phyloP scores from a whole-genome alignment of 768 basidiomycete species.

The Hygrocybe coccinea region DNA sequence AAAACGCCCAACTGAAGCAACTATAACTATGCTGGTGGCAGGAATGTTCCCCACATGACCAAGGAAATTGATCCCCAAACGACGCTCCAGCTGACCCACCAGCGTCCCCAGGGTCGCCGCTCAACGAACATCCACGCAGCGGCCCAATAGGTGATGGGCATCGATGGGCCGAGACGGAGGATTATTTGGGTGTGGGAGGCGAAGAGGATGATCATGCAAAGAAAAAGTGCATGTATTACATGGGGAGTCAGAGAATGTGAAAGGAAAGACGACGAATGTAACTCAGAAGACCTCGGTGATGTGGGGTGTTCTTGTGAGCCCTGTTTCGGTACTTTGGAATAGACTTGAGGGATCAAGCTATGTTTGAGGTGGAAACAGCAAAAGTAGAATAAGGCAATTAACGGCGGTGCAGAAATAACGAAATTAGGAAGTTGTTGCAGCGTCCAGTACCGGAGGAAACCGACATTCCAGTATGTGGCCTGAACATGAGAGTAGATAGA shows the following conservation, averaged over 20 bases:
- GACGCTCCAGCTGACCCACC: conserved; percentile 75
- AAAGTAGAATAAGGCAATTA: conserved; percentile 47
- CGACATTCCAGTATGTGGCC: conserved; percentile 78
- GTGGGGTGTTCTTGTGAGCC: neutral
- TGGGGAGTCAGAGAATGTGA: conserved; percentile 54
- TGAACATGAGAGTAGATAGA: conserved; percentile 83
- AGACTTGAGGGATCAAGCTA: conserved; percentile 9
- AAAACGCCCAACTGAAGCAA: neutral
- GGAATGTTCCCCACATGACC: conserved; percentile 77
- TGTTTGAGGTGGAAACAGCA: conserved; percentile 30
- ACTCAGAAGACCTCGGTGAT: neutral
- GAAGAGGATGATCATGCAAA: conserved; percentile 64
- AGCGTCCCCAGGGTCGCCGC: conserved; percentile 42
- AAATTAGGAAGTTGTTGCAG: conserved; percentile 83
- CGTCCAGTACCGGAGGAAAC: conserved; percentile 86
- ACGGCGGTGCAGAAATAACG: conserved; percentile 67
- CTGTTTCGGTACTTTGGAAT: neutral
- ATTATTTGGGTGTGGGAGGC: conserved; percentile 85
- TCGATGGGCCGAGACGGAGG: conserved; percentile 66
- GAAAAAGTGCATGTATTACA: conserved; percentile 64
- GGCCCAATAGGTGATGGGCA: conserved; percentile 85
- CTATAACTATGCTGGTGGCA: conserved; percentile 76
- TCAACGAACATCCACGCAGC: conserved; percentile 61
- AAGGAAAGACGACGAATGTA: conserved; percentile 26
- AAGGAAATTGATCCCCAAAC: conserved; percentile 69